Percentiles rank a stretch among this genome's conserved stretches.
These are phyloP conservation scores for Yamadazyma endophytica DNA, from an alignment of 805 yeast species.

Conservation along the genomic window DNA sequence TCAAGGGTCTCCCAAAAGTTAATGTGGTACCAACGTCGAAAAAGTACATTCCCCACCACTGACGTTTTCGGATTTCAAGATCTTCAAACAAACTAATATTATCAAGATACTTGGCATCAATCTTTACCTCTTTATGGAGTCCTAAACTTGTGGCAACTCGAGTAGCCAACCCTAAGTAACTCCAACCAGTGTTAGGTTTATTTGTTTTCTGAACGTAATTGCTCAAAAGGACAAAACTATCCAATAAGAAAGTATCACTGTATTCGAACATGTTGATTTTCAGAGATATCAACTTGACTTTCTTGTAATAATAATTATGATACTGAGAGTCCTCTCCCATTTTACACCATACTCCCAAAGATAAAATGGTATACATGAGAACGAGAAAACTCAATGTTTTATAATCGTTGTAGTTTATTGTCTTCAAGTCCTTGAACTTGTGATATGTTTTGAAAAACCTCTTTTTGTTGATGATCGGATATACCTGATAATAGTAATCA, in stretches of 20 bases:
- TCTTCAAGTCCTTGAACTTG: slow-evolving; percentile 6
- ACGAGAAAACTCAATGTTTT: slow-evolving; percentile 13
- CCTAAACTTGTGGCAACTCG: slow-evolving; percentile 19
- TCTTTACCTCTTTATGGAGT: slow-evolving; percentile 16
- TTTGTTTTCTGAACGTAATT: slow-evolving; percentile 17
- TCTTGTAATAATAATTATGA: slow-evolving; percentile 15
- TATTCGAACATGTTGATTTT: slow-evolving; percentile 16
- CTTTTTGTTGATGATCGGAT: slow-evolving; percentile 16
- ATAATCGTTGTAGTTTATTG: slow-evolving; percentile 7
- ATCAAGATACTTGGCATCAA: slow-evolving; percentile 4
- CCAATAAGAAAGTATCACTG: slow-evolving; percentile 15
- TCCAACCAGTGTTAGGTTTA: slow-evolving; percentile 18
- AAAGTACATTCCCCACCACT: slow-evolving; percentile 20
- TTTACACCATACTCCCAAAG: slow-evolving; percentile 19
- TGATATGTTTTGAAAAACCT: slow-evolving; percentile 12
- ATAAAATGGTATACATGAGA: slow-evolving; percentile 14
- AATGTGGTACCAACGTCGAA: slow-evolving; percentile 18
- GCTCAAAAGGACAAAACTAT: slow-evolving; percentile 16
- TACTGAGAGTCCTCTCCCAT: slow-evolving; percentile 16
- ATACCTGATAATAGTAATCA: slow-evolving; percentile 14
- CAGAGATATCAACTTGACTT: slow-evolving; percentile 11
- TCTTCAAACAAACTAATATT: slow-evolving; percentile 14
- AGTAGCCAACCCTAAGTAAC: slow-evolving; percentile 16
- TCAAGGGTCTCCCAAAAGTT: slow-evolving; percentile 17
- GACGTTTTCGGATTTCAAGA: slow-evolving; percentile 16